Conservation (phyloP, 768 basidiomycete genomes). For the Hericium alpestre region DNA sequence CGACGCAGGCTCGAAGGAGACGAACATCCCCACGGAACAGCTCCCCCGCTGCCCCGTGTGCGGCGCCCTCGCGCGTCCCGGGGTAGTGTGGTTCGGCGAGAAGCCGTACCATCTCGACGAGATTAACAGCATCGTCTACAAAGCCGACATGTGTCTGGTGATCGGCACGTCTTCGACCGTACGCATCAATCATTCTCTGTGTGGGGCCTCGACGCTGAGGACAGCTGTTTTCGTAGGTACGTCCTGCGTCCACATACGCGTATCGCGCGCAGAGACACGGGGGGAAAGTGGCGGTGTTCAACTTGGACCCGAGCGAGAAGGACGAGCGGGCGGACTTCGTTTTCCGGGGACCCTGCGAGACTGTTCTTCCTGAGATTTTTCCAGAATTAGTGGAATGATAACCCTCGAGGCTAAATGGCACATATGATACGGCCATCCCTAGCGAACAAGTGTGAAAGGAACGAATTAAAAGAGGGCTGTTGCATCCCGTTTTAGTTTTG, state of each 20-base stretch:
- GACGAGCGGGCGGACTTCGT: slow-evolving; percentile 37
- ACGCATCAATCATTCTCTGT: neutral
- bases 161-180: slow-evolving; percentile 27
- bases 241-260: slow-evolving; percentile 23
- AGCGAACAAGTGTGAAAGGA: too few species aligned
- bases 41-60: slow-evolving; percentile 23
- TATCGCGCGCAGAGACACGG: slow-evolving; percentile 17
- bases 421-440: too few species aligned
- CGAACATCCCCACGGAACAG: slow-evolving; percentile 19
- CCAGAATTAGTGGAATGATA: neutral
- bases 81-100: slow-evolving; percentile 34
- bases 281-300: slow-evolving; percentile 28
- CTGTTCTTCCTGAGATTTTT: slow-evolving; percentile 30
- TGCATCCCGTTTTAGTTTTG: too few species aligned
- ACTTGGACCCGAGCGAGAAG: slow-evolving; percentile 22
- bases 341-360: slow-evolving; percentile 40
- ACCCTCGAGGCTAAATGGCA: neutral
- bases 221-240: slow-evolving; percentile 17
- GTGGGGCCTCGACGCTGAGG: too few species aligned
- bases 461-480: too few species aligned
- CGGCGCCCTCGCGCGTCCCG: slow-evolving; percentile 23
- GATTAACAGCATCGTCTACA: slow-evolving; percentile 18
- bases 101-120: slow-evolving; percentile 18
- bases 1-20: slow-evolving; percentile 2
- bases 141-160: slow-evolving; percentile 26